Base-by-base conservation (phyloP, 2,329 filamentous ascomycete genomes). In the Verticillium zaregamsianum region DNA sequence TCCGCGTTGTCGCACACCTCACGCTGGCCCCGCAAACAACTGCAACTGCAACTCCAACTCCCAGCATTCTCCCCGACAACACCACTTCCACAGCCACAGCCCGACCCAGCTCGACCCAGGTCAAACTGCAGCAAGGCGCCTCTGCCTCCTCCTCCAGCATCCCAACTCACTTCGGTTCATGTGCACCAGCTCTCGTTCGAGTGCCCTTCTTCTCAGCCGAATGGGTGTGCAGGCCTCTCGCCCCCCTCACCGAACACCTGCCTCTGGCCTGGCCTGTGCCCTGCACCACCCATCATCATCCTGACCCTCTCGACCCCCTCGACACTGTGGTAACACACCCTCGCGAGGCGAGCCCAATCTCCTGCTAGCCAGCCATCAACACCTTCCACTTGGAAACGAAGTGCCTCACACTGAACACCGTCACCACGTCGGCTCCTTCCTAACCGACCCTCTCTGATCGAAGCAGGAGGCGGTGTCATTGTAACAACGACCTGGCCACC, bases 21-120 rank as follows among this genome's bases (percentile, higher is more conserved):
- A 52, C 45, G 45, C 61, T 55, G 63, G 64, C 64, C 64, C 64
- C 64, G 64, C 64, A 66, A 65, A 63, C 64, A 65, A 66, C 61
- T 61, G 61, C 64, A 62, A 64, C 64, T 61, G 59, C 63, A 61
- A 66, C 61, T 61, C 64, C 57, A 58, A 49, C 45, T 58, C 45
- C 45, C 45, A 52, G 45, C 45, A 52, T 52, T 52, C 45, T 52
- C 45, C 57, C 57, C 37, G 37, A 49, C 57, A 58, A 58, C 57
- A 58, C 57, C 57, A 58, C 57, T 23, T 52, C 45, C 45, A 31
- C 65, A 66, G 35, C 61, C 40, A 62, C 64, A 61, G 60, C 63
- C 61, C 59, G 37, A 55, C 40, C 45, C 45, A 52, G 20, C 20
- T 52, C 45, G 45, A 52, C 11, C 20, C 45, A 52, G 45, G 45